Conservation (phyloP, 371 early-diverging fungal species). For the Umbelopsis sp. region DNA sequence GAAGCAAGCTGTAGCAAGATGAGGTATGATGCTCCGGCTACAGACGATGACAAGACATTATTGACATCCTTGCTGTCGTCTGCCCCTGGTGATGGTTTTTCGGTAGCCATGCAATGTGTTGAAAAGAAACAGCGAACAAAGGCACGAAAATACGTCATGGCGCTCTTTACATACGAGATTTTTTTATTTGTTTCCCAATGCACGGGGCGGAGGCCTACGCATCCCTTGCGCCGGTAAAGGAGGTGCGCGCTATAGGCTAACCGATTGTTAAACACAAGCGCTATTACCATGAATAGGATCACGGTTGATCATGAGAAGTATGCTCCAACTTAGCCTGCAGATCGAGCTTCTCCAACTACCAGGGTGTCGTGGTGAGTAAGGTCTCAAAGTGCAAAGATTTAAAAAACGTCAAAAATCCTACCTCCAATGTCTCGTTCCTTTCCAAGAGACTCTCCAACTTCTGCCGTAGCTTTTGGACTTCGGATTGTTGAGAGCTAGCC, state of each 20-base stretch:
- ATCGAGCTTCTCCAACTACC: conserved; percentile 5
- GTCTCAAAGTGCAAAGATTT: background rate
- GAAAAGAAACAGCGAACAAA: background rate
- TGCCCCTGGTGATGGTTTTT: background rate
- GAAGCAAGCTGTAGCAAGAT: conserved; percentile 80
- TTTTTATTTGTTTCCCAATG: too few relatives aligned
- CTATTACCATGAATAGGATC: background rate
- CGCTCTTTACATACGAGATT: too few relatives aligned
- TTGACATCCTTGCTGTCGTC: conserved; percentile 3
- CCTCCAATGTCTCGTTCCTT: conserved; percentile 5
- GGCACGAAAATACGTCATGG: conserved; percentile 6
- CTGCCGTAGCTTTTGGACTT: background rate
- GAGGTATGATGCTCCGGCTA: conserved; percentile 77
- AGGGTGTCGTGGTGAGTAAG: background rate
- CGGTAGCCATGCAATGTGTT: conserved; percentile 6
- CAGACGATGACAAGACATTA: conserved; percentile 51
- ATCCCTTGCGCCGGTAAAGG: too few relatives aligned
- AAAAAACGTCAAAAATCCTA: background rate
- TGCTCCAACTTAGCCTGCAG: conserved; percentile 14
- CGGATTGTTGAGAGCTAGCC: background rate
- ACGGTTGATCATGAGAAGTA: background rate
- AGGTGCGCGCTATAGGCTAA: too few relatives aligned
- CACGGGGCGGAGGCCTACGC: too few relatives aligned
- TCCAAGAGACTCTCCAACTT: background rate
- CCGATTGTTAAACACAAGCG: too few relatives aligned